Base-by-base conservation (phyloP, 805 yeast genomes). In the Isabelozyma heimii region DNA sequence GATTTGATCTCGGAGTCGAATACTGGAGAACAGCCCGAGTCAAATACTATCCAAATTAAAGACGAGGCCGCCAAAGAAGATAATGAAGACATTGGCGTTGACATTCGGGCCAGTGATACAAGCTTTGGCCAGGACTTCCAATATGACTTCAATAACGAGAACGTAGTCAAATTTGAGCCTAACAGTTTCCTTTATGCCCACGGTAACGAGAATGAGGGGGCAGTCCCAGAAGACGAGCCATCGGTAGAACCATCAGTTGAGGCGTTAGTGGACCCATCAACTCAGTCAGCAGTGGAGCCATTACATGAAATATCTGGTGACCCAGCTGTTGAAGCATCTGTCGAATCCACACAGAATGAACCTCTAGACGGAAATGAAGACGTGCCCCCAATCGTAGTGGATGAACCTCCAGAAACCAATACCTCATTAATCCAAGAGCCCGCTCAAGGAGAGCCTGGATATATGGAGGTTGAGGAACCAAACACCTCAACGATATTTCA, bases 1-100 rank as follows among this genome's bases (percentile, higher is more conserved):
- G 50, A 45, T 10, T 56, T 55, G 9, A 59, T 42, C 1, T 46
- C 65, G 28, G 50, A 55, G 8, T 49, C 50, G n/a, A 54, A 59
- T 47, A 20, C 60, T 2, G 49, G 51, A 15, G 51, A 56, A 13
- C n/a, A 13, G 24, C 24, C 24, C 6, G 24, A 20, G 24, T 20
- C 24, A 20, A 20, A 20, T 20, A 5, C 24, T 5, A 20, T 20
- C 24, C 6, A 20, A 20, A 20, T 20, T 6, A 20, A 20, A 20
- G 24, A 20, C 24, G 24, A 20, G 24, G 24, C 24, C 24, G 4
- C 24, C 24, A 20, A 20, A 20, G 24, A 20, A 20, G 24, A 20
- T 20, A 20, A 20, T 6, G 24, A 20, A 20, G 24, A 20, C 24
- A 3, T 20, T 5, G 24, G 24, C 24, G 24, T 20, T 20, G 24